These are phyloP conservation scores for Blastobotrys parvus DNA, from an alignment of 805 yeast species.

Conservation along the genomic window DNA sequence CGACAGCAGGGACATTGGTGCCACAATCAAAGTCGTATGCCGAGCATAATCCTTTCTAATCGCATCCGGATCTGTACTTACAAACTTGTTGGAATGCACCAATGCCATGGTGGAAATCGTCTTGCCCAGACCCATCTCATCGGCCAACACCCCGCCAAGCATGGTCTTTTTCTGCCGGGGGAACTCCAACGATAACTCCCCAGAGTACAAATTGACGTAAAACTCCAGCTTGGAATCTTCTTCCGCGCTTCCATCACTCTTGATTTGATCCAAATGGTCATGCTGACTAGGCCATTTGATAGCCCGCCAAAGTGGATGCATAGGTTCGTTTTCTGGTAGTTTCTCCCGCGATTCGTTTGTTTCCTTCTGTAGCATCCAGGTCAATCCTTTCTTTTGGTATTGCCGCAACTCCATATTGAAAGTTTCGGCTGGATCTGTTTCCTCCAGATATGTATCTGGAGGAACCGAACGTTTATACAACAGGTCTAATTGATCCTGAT, in stretches of 20 bases:
- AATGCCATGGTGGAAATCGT: constrained; percentile 77
- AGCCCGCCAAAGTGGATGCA: constrained; percentile 82
- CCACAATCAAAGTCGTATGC: constrained; percentile 66
- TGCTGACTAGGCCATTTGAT: constrained; percentile 55
- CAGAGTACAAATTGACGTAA: constrained; percentile 72
- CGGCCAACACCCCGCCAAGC: constrained; percentile 85
- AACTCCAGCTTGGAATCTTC: constrained; percentile 36
- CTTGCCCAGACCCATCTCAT: constrained; percentile 96
- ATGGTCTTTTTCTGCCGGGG: constrained; percentile 57
- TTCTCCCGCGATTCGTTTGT: constrained; percentile 36
- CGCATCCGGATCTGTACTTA: constrained; percentile 3
- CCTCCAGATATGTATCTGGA: constrained; percentile 47
- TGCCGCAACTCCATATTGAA: constrained; percentile 56
- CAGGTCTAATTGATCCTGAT: constrained; percentile 64
- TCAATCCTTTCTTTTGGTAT: constrained; percentile 77
- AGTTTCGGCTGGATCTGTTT: constrained; percentile 51
- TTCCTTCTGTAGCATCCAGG: constrained; percentile 86
- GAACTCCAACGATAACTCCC: constrained; percentile 60
- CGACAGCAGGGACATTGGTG: constrained; percentile 83
- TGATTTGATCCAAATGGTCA: constrained; percentile 1
- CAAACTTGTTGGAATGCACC: constrained; percentile 41
- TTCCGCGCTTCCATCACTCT: constrained; percentile 29
- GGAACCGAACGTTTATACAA: constrained; percentile 69
- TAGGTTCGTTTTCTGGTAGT: constrained; percentile 38
- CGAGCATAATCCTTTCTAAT: constrained; percentile 36